phyloP scores from a whole-genome alignment of 2,329 filamentous ascomycete genomes.

The Akanthomyces muscarius region DNA sequence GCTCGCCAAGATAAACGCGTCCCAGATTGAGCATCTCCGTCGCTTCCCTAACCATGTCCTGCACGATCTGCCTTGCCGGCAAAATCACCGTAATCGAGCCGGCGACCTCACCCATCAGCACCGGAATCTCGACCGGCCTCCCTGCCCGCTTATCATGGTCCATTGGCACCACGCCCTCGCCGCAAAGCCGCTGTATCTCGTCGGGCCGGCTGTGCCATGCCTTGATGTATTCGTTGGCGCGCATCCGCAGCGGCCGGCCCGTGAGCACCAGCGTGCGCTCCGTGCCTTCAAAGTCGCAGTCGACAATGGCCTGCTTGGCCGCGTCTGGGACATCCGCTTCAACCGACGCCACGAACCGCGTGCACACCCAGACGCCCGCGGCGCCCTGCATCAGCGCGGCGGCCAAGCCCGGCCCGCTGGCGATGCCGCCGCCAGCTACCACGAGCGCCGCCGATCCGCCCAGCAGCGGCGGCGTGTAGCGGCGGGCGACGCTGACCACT shows the following conservation, averaged over 20 bases:
- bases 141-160: constrained; percentile 78
- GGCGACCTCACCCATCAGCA: constrained; percentile 91
- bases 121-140: constrained; percentile 77
- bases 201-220: constrained; percentile 74
- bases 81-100: constrained; percentile 72
- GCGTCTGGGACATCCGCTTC: constrained; percentile 76
- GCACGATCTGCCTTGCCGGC: constrained; percentile 76
- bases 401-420: constrained; percentile 75
- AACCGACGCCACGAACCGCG: constrained; percentile 79
- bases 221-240: constrained; percentile 77
- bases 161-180: constrained; percentile 73
- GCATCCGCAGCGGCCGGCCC: constrained; percentile 75
- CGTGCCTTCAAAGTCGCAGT: constrained; percentile 73
- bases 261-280: constrained; percentile 76
- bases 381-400: constrained; percentile 84
- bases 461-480: constrained; percentile 65
- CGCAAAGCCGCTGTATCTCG: constrained; percentile 71
- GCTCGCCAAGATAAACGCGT: constrained; percentile 51
- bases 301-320: constrained; percentile 81
- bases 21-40: constrained; percentile 62
- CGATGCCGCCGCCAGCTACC: constrained; percentile 84
- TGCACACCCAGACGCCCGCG: constrained; percentile 88
- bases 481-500: constrained; percentile 75
- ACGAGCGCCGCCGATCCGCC: constrained; percentile 69
- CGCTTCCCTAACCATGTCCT: constrained; percentile 81